Evolutionary conservation across 2,329 filamentous ascomycete species (phyloP), one percentile per base, ranked within the genome.

Genomic region (Colletotrichum karsti): DNA sequence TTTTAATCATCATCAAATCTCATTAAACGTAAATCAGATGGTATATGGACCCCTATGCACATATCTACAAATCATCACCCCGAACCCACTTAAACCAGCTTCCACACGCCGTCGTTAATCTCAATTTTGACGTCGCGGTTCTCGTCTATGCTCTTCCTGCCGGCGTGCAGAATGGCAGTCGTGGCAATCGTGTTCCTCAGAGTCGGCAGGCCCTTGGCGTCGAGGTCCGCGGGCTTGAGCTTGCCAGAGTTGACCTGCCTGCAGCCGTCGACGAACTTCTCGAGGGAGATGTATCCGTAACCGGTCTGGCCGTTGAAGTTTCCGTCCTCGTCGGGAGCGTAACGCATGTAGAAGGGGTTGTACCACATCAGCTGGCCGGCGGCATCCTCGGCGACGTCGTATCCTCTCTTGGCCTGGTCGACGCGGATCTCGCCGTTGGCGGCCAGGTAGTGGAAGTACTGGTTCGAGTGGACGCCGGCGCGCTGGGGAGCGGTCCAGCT

Each of bases 331-430:
- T 97, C 94, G 20, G 95, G 94, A 12, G 94, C 93, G 76, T 97
- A 97, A 74, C 92, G 91, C 94, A 97, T 97, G 82, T 97, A 97
- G 81, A 97, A 97, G 78, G 95, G 95, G 80, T 98, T 98, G 79
- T 93, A 92, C 93, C 94, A 97, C 77, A 91, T 87, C 69, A 97
- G 81, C 77, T 90, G 87, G 42, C 88, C 88, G 2, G 83, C 83
- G 20, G 81, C 87, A 77, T 98, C 95, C 72, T 94, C 92, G n/a
- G 95, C 94, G 10, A 98, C 92, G 76, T 98, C 94, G 82, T 98
- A 98, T 53, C 95, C 95, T 61, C 95, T 89, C 86, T 97, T 97
- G 48, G 94, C 95, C 82, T 98, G 95, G 83, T 98, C 93, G 74
- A 97, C 89, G 68, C 93, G 90, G 74, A 98, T 90, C 82, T 98